These are phyloP conservation scores for Picea glauca DNA, from an alignment of 75 land plant genomes.

Conservation along the genomic window DNA sequence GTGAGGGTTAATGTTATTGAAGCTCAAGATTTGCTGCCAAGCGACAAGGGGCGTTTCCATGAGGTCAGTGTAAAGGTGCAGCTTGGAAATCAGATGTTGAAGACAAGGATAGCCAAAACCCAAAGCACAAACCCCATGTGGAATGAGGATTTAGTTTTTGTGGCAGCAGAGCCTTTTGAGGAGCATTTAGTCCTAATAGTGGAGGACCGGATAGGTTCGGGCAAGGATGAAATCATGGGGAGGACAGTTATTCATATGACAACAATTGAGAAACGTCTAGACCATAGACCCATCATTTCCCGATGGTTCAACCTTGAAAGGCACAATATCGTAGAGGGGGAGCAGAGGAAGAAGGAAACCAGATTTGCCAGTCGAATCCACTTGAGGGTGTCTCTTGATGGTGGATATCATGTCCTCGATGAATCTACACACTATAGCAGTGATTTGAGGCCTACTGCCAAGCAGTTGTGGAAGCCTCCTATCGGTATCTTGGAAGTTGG, in stretches of 20 bases:
- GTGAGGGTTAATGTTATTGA: slow-evolving; percentile 52
- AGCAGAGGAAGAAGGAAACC: slow-evolving; percentile 30
- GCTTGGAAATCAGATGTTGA: slow-evolving; percentile 53
- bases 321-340: slow-evolving; percentile 18
- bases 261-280: slow-evolving; percentile 32
- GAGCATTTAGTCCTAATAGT: slow-evolving; percentile 49
- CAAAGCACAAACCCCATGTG: slow-evolving; percentile 42
- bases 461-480: slow-evolving; percentile 21
- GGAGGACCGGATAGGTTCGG: slow-evolving; percentile 41
- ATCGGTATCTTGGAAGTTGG: slow-evolving; percentile 36
- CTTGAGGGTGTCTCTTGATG: slow-evolving; percentile 23
- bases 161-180: slow-evolving; percentile 66
- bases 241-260: slow-evolving; percentile 27
- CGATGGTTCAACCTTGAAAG: slow-evolving; percentile 52
- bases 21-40: slow-evolving; percentile 48
- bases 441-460: slow-evolving; percentile 29
- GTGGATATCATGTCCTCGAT: slow-evolving; percentile 40
- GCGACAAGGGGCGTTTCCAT: slow-evolving; percentile 26
- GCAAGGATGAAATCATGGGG: slow-evolving; percentile 46
- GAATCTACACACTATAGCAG: slow-evolving; percentile 45
- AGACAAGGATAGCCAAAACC: slow-evolving; percentile 25
- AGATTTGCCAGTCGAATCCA: slow-evolving; percentile 41
- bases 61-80: slow-evolving; percentile 46
- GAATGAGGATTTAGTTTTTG: slow-evolving; percentile 74
- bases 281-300: slow-evolving; percentile 32